phyloP scores from a whole-genome alignment of 108 stramenopile species.

The Chaetoceros muelleri region DNA sequence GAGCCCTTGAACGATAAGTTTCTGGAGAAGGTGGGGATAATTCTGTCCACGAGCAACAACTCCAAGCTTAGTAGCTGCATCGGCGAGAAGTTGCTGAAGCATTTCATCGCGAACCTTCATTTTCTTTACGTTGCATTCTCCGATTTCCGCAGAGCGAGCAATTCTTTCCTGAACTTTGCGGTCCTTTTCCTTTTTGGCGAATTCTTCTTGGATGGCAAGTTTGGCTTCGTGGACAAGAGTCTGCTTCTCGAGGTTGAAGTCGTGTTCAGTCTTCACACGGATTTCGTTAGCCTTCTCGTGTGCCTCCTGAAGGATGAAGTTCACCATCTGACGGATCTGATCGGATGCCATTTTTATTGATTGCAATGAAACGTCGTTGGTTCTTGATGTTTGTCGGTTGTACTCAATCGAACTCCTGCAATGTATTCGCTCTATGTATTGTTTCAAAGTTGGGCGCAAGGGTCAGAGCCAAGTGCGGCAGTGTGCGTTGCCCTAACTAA shows the following conservation, averaged over 20 bases:
- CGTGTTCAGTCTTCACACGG: constrained; percentile 93
- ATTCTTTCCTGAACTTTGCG: constrained; percentile 90
- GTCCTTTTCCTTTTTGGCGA: constrained; percentile 95
- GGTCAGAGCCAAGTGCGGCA: too few species aligned
- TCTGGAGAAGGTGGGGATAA: constrained; percentile 90
- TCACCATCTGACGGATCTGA: constrained; percentile 92
- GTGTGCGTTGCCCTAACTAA: too few species aligned
- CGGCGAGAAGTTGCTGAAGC: constrained; percentile 60
- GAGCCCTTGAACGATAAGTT: constrained; percentile 95
- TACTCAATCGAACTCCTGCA: too few species aligned
- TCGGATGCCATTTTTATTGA: constrained; percentile 55
- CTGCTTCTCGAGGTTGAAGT: constrained; percentile 99
- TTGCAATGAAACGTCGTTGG: too few species aligned
- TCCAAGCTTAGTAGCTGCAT: constrained; percentile 69
- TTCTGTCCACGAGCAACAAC: constrained; percentile 73
- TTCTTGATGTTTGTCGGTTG: too few species aligned
- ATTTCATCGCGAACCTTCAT: constrained; percentile 94
- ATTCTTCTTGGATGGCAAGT: constrained; percentile 92
- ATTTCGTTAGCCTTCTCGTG: constrained; percentile 99
- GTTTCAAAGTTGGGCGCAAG: too few species aligned
- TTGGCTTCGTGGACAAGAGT: constrained; percentile 98
- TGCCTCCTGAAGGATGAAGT: constrained; percentile 96
- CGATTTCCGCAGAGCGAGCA: constrained; percentile 87
- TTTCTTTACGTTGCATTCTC: constrained; percentile 94
- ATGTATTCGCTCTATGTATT: too few species aligned